Conservation (phyloP, 2,329 filamentous ascomycete genomes). For the Venturia pyrina region DNA sequence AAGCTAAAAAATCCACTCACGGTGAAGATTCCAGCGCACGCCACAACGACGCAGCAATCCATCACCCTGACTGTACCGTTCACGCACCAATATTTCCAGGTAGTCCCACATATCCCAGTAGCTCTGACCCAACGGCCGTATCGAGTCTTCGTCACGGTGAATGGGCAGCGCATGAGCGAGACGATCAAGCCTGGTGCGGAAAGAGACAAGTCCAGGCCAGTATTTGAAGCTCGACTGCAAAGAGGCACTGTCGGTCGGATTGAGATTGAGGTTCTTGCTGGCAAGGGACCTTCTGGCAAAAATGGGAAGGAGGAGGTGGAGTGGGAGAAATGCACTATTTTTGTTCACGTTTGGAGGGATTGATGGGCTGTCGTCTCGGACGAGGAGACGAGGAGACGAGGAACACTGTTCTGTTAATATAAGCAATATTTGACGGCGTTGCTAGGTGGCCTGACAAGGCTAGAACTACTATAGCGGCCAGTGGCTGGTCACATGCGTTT, state of each 20-base stretch:
- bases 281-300: slow-evolving; percentile 42
- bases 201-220: slow-evolving; percentile 45
- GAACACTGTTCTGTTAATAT: not conserved
- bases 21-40: slow-evolving; percentile 55
- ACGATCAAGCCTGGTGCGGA: slow-evolving; percentile 26
- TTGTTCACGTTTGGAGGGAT: slow-evolving; percentile 56
- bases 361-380: slow-evolving; percentile 17
- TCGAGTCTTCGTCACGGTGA: slow-evolving; percentile 65
- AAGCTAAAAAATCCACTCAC: slow-evolving; percentile 51
- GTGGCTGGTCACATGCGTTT: not conserved
- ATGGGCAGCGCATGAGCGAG: slow-evolving; percentile 53
- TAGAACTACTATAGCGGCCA: too few species aligned
- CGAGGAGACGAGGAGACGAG: not conserved
- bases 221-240: slow-evolving; percentile 64
- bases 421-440: not conserved
- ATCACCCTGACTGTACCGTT: slow-evolving; percentile 60
- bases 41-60: slow-evolving; percentile 58
- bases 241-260: slow-evolving; percentile 66
- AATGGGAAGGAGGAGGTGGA: slow-evolving; percentile 49
- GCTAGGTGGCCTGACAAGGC: not conserved
- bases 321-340: slow-evolving; percentile 68
- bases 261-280: slow-evolving; percentile 56
- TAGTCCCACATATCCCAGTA: slow-evolving; percentile 56
- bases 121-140: slow-evolving; percentile 59
- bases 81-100: slow-evolving; percentile 59